A percentile compares a stretch with the other conserved stretches of the same genome.
Evolutionary conservation across 2,329 filamentous ascomycete species (phyloP).

Genomic region (Cordyceps pruinosa): DNA sequence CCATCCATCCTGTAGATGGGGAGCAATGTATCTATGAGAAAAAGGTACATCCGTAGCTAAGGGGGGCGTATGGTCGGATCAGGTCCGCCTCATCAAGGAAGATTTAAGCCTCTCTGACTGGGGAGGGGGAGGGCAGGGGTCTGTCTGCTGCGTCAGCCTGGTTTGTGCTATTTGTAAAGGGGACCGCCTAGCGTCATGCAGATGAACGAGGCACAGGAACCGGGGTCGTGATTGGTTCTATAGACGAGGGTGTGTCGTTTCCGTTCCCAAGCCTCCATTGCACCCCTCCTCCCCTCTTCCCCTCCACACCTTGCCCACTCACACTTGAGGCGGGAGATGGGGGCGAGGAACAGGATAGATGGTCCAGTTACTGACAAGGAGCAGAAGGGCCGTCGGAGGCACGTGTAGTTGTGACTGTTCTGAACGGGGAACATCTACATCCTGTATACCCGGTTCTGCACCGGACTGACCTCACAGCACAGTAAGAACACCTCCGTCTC

Average conservation of each 20-base stretch:
- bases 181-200: background rate
- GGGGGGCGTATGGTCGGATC: background rate
- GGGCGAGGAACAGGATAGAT: no score
- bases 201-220: background rate
- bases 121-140: background rate
- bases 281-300: background rate
- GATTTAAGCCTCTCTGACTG: background rate
- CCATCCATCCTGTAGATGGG: background rate
- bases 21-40: background rate
- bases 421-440: no score
- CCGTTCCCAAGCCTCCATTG: background rate
- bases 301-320: background rate
- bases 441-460: no score
- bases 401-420: no score
- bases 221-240: background rate
- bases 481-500: background rate
- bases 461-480: background rate
- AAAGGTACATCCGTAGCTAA: background rate
- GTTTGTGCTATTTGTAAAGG: background rate
- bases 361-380: no score
- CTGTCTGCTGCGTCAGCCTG: background rate
- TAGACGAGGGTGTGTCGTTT: conserved; percentile 1
- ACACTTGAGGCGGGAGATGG: background rate
- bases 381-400: no score
- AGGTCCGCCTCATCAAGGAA: background rate